Evolutionary conservation across 2,329 filamentous ascomycete genomes (phyloP).

Genomic region (Sporothrix sp.): DNA sequence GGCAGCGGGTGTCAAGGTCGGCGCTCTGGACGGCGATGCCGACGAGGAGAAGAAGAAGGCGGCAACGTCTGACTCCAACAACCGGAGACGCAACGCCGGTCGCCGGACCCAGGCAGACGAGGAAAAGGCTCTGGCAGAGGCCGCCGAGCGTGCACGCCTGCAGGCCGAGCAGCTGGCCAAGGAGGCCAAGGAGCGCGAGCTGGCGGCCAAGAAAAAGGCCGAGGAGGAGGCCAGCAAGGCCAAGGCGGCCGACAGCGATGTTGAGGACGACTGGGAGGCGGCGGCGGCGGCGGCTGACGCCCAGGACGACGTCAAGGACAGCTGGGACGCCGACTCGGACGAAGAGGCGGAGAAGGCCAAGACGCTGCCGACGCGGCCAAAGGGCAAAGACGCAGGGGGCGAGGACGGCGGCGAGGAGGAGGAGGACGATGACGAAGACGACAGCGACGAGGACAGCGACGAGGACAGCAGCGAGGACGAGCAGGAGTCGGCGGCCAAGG

Average conservation of each 20-base stretch:
- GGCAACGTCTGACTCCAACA: conserved; percentile 60
- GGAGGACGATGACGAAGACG: conserved; percentile 21
- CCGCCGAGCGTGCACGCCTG: conserved; percentile 57
- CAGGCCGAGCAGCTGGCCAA: conserved; percentile 60
- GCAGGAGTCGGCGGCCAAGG: conserved; percentile 60
- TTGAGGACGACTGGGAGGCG: conserved; percentile 82
- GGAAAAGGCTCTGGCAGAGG: conserved; percentile 68
- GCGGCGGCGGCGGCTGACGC: conserved; percentile 59
- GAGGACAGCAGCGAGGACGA: conserved; percentile 59
- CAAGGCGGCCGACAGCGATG: conserved; percentile 37
- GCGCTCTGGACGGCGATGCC: conserved; percentile 43
- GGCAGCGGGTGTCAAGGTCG: conserved; percentile 64
- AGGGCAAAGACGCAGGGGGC: conserved; percentile 36
- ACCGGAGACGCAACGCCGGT: conserved; percentile 59
- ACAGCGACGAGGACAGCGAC: conserved; percentile 22
- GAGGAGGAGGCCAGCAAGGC: conserved; percentile 44
- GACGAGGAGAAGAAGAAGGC: conserved; percentile 66
- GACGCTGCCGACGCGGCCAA: conserved; percentile 10
- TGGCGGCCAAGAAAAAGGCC: conserved; percentile 42
- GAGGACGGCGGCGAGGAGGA: conserved; percentile 25
- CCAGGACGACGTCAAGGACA: conserved; percentile 74
- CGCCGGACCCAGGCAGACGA: conserved; percentile 57
- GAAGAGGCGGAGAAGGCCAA: conserved; percentile 46
- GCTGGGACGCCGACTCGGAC: conserved; percentile 82
- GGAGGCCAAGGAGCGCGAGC: conserved; percentile 52